Evolutionary conservation across 1,284 basidiomycete species (phyloP).

Genomic region (Ustilago lituana): DNA sequence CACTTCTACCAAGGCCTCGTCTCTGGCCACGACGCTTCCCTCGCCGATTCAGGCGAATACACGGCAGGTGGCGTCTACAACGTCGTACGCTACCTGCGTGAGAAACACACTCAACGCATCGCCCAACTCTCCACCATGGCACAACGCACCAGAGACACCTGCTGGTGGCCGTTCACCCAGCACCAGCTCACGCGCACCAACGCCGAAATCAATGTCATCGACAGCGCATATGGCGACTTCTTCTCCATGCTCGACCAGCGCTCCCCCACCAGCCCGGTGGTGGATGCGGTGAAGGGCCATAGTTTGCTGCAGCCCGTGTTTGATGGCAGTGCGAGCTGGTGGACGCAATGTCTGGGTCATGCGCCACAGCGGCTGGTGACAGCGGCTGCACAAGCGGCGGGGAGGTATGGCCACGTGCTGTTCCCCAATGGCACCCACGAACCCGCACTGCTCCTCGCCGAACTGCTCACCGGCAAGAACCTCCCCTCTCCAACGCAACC

Average conservation of each 20-base stretch:
- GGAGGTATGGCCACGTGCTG: conserved; percentile 95
- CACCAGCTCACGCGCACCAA: conserved; percentile 70
- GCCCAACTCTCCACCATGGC: conserved; percentile 81
- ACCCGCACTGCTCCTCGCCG: conserved; percentile 82
- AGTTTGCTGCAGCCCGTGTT: conserved; percentile 76
- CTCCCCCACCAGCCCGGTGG: background rate
- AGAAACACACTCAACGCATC: conserved; percentile 75
- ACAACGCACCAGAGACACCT: conserved; percentile 76
- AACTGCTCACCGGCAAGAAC: conserved; percentile 73
- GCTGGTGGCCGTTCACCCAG: conserved; percentile 99
- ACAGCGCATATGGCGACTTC: conserved; percentile 83
- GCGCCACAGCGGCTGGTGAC: conserved; percentile 79
- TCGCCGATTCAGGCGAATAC: conserved; percentile 5
- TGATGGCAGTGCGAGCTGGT: conserved; percentile 96
- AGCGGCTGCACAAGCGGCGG: conserved; percentile 87
- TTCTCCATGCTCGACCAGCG: conserved; percentile 73
- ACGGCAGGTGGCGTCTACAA: conserved; percentile 69
- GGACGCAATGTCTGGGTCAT: conserved; percentile 94
- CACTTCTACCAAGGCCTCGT: conserved; percentile 75
- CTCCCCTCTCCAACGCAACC: background rate
- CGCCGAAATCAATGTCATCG: conserved; percentile 73
- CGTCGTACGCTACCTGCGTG: conserved; percentile 75
- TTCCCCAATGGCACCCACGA: conserved; percentile 88
- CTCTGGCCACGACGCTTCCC: conserved; percentile 44
- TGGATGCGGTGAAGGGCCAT: conserved; percentile 5